phyloP scores from a whole-genome alignment of 352 stramenopile species.

The Globisporangium orthogonon region DNA sequence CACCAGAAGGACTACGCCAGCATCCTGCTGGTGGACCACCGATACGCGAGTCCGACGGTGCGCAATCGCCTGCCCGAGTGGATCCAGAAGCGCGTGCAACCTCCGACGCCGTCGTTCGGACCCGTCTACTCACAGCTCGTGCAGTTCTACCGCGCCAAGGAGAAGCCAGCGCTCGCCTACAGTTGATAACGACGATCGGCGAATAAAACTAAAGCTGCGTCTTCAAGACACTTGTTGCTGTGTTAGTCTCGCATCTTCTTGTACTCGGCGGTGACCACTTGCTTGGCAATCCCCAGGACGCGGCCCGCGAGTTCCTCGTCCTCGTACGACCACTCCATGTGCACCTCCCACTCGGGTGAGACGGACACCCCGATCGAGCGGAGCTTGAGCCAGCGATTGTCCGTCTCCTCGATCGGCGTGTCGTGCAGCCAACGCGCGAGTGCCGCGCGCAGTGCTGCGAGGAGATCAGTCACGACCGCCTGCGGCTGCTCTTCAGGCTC shows the following conservation, averaged over 20 bases:
- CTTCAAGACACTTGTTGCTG: background rate
- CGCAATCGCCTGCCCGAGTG: slow-evolving; percentile 67
- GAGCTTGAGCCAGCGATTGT: slow-evolving; percentile 72
- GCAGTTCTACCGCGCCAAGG: slow-evolving; percentile 70
- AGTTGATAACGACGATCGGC: slow-evolving; percentile 2
- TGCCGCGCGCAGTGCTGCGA: slow-evolving; percentile 32
- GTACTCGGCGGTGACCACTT: slow-evolving; percentile 67
- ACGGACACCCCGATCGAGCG: slow-evolving; percentile 58
- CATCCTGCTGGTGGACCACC: slow-evolving; percentile 94
- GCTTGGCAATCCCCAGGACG: slow-evolving; percentile 76
- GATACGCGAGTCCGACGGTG: slow-evolving; percentile 81
- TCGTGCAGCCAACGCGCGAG: slow-evolving; percentile 66
- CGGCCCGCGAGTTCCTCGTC: slow-evolving; percentile 81
- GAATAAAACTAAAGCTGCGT: too few species aligned
- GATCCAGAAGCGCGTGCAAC: slow-evolving; percentile 76
- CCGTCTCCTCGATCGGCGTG: slow-evolving; percentile 46
- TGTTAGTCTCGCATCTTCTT: slow-evolving; percentile 26
- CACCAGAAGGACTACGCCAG: slow-evolving; percentile 96
- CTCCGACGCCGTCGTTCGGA: slow-evolving; percentile 49
- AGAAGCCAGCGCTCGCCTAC: slow-evolving; percentile 10
- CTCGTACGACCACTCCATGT: slow-evolving; percentile 81
- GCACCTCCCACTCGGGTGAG: slow-evolving; percentile 71
- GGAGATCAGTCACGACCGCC: slow-evolving; percentile 45
- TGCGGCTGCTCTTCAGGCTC: slow-evolving; percentile 59
- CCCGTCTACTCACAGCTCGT: slow-evolving; percentile 68